phyloP scores from a whole-genome alignment of 371 early-diverging fungal species.

The Zancudomyces culisetae region DNA sequence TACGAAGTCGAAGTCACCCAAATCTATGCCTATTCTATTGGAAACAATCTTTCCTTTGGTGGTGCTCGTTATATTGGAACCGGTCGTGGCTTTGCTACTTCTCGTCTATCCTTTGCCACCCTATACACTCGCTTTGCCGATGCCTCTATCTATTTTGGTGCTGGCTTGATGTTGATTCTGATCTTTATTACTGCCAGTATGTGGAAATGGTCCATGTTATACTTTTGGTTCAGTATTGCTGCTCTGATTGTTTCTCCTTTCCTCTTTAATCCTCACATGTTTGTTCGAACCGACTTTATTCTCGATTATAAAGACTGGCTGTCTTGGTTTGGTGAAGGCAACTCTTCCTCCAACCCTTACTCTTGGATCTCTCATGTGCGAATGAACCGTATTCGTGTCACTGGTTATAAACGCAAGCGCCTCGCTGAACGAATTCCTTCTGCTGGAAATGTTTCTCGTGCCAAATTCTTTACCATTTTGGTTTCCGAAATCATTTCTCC shows the following conservation, averaged over 20 bases:
- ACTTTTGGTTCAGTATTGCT: conserved; percentile 69
- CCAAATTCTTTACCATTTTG: conserved; percentile 45
- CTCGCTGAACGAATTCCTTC: conserved; percentile 34
- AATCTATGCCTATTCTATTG: conserved; percentile 62
- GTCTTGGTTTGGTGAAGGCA: conserved; percentile 65
- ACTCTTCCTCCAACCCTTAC: conserved; percentile 43
- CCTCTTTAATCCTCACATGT: conserved; percentile 69
- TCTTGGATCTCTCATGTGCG: conserved; percentile 69
- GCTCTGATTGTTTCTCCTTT: conserved; percentile 58
- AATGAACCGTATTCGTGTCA: conserved; percentile 45
- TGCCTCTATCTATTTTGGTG: conserved; percentile 59
- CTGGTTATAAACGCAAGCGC: conserved; percentile 55
- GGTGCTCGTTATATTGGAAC: conserved; percentile 74
- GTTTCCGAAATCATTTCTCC: conserved; percentile 55
- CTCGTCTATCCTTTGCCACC: conserved; percentile 52
- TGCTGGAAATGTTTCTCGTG: conserved; percentile 41
- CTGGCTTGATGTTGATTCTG: conserved; percentile 46
- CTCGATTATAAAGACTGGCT: conserved; percentile 60
- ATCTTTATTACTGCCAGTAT: conserved; percentile 48
- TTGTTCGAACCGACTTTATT: conserved; percentile 48
- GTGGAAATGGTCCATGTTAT: conserved; percentile 51
- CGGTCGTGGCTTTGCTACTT: conserved; percentile 76
- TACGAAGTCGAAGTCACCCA: conserved; percentile 84
- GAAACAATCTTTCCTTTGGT: conserved; percentile 62
- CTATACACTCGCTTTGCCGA: conserved; percentile 61